Base-by-base conservation (phyloP, 257 asterid species). In the Solanum dulcamara region DNA sequence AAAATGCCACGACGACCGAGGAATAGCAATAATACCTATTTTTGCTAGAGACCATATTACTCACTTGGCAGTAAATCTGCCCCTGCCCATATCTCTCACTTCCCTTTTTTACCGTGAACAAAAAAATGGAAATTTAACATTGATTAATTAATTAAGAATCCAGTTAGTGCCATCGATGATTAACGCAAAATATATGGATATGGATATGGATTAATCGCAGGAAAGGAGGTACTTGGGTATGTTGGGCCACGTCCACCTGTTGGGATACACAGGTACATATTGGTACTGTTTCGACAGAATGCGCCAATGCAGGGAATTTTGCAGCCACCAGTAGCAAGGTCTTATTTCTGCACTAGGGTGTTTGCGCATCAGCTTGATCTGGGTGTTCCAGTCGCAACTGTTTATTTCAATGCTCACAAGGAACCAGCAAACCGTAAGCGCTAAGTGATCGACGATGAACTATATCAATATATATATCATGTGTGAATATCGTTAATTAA, bases 221-320 rank as follows among this genome's bases (percentile, higher is more conserved):
- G 97, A 3, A 92, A 82, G 42, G 96, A 91, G 85, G 71, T 87
- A 68, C 24, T 92, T 53, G 62, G 86, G 0, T 92, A 92, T 62
- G 32, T 68, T 13, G 89, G 91, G 20, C 96, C 94, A 13, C 83
- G 81, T 6, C 97, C 97, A 1, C 86, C 86, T 0, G 74, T 92
- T 4, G 96, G 96, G 12, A 92, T 93, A 42, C 97, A 93, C 77
- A 88, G 96, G 0, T 91, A 92, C 89, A 91, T 91, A 24, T 10
- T 93, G 2, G 93, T 91, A 7, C 86, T 93, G 11, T 93, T 91
- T 83, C 66, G 74, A 48, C 96, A 91, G 84, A 86, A 87, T 4
- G 72, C n/a, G 0, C n/a, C 85, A 5, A 30, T 79, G 5, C 11
- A 86, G 15, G 90, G 85, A 0, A 53, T 84, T 26, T 7, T 87